Evolutionary conservation across 2,329 filamentous ascomycete species (phyloP), one percentile per base, ranked within the genome.

Genomic region (Penicillium glabrum): DNA sequence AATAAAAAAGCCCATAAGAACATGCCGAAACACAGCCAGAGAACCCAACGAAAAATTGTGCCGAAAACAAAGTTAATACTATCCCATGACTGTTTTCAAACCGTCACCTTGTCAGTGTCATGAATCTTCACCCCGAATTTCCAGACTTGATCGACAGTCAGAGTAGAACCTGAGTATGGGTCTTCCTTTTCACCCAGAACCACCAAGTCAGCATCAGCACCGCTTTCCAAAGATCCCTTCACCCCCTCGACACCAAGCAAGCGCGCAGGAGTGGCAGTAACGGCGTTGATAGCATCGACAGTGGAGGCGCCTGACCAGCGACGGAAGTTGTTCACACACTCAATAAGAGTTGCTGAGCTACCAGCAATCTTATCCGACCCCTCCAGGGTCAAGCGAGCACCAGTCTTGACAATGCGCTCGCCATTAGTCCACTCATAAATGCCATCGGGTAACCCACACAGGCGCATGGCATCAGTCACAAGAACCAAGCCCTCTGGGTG

Each of bases 401-500:
- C 91, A 50, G 83, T 84, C 77, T 79, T 80, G 37, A 79, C 67
- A 58, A 86, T 85, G 21, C 80, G 76, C 54, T 85, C 83, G 41
- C 83, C 83, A 56, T 96, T 96, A 5, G 87, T 93, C 91, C 91
- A 96, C 60, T 88, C 84, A 70, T 96, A 96, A 2, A 85, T 82
- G 3, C 93, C 93, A 67, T 96, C 92, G 0, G 89, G 89, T 53
- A 96, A 80, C 1, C 93, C 93, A 21, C 90, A 88, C 16, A 96
- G 82, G 64, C 90, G 87, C 91, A 96, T 96, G 5, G 92, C 92
- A 73, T 97, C 93, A 0, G 93, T 96, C 45, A 97, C 92, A 6
- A 97, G 84, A 58, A 96, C 89, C 67, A 95, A 87, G 0, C 93
- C 93, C 5, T 88, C 83, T 0, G 91, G 91, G 69, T 96, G 90